Percentiles rank a stretch among this genome's conserved stretches.
Conservation (phyloP, 495 filamentous ascomycete species). For the Physcia stellaris region DNA sequence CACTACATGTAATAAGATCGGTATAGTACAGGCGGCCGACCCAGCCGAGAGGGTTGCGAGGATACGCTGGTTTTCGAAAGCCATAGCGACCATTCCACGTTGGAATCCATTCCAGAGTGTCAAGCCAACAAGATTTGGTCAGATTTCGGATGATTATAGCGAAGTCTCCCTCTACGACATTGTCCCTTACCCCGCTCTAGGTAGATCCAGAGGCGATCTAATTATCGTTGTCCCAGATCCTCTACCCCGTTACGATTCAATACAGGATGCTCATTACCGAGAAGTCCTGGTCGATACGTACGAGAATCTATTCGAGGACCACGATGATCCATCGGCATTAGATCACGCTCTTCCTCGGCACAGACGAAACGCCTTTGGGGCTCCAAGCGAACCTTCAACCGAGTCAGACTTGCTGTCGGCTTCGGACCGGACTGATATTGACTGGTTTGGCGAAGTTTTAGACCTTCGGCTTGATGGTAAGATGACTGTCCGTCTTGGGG, state of each 20-base stretch:
- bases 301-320: too few species aligned
- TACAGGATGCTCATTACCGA: background rate
- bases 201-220: constrained; percentile 31
- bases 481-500: constrained; percentile 39
- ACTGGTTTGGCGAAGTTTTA: constrained; percentile 45
- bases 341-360: background rate
- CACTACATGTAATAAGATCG: too few species aligned
- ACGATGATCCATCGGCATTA: background rate
- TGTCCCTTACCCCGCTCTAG: constrained; percentile 26
- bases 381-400: background rate
- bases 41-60: constrained; percentile 37
- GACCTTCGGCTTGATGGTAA: constrained; percentile 38
- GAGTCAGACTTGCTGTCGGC: too few species aligned
- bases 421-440: constrained; percentile 1
- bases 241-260: constrained; percentile 1
- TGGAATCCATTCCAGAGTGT: constrained; percentile 18
- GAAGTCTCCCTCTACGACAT: constrained; percentile 48
- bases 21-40: constrained; percentile 46
- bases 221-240: constrained; percentile 31
- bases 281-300: background rate
- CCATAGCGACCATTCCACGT: constrained; percentile 27
- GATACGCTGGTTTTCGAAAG: constrained; percentile 38
- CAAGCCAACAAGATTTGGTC: constrained; percentile 26
- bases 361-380: background rate
- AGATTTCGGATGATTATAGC: constrained; percentile 25